A percentile compares a stretch with the other conserved stretches of the same genome.
Conservation (phyloP, 805 yeast species). For the Candida tammaniensis region DNA sequence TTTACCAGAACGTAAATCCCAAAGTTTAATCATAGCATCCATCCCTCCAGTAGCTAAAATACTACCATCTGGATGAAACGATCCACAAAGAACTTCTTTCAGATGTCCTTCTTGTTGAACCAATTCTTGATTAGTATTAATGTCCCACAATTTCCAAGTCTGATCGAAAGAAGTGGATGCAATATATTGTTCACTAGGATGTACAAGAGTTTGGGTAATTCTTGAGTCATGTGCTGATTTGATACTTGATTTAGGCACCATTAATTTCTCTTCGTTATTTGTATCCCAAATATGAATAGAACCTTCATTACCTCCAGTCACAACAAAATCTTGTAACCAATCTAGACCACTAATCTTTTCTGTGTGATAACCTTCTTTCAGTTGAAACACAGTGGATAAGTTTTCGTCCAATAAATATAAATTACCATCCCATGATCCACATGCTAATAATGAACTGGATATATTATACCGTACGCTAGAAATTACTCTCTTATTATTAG, state of each 20-base stretch:
- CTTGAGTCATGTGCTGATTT: slow-evolving; percentile 43
- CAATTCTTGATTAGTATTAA: slow-evolving; percentile 41
- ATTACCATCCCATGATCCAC: slow-evolving; percentile 85
- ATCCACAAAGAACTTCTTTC: slow-evolving; percentile 60
- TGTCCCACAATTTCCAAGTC: slow-evolving; percentile 90
- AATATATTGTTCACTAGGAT: slow-evolving; percentile 56
- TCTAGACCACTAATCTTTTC: slow-evolving; percentile 73
- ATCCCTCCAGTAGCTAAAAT: slow-evolving; percentile 73
- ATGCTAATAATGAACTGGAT: slow-evolving; percentile 42
- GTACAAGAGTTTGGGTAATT: slow-evolving; percentile 59
- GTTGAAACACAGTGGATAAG: slow-evolving; percentile 25
- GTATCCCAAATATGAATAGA: slow-evolving; percentile 29
- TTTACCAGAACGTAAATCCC: slow-evolving; percentile 86
- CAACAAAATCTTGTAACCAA: slow-evolving; percentile 44
- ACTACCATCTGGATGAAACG: slow-evolving; percentile 76
- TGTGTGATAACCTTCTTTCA: slow-evolving; percentile 42
- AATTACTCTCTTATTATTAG: slow-evolving; percentile 60
- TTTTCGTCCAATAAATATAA: slow-evolving; percentile 48
- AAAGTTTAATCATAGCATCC: slow-evolving; percentile 68
- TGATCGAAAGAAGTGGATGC: slow-evolving; percentile 78
- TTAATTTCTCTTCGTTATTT: slow-evolving; percentile 6
- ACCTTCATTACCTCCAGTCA: slow-evolving; percentile 41
- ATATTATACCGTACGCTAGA: slow-evolving; percentile 53
- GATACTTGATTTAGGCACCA: slow-evolving; percentile 17
- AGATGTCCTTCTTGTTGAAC: slow-evolving; percentile 84